Evolutionary conservation across 2,329 filamentous ascomycete species (phyloP), one percentile per base, ranked within the genome.

Genomic region (Hymenotorrendiella dingleyae): DNA sequence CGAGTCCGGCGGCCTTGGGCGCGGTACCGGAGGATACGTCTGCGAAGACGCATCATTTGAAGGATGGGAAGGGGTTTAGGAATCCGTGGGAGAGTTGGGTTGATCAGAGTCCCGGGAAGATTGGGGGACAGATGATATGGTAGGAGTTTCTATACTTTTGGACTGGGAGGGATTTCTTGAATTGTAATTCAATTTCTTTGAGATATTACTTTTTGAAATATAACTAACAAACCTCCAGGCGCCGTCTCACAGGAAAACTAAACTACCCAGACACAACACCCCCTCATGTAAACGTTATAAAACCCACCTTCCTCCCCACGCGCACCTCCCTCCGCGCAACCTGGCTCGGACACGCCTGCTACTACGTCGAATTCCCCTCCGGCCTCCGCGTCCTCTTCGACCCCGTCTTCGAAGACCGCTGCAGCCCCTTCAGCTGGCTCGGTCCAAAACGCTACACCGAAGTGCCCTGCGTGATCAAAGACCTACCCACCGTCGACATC

Each of bases 291-390:
- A 66, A 73, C 3, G 72, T 84, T n/a, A 70, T 63, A 22, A 71
- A 69, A 38, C 80, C 81, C 2, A 59, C 64, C 12, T 84, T 85
- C 60, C 69, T 82, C 27, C 64, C 73, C 2, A 67, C 66, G 9
- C 69, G 80, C 40, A 62, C 70, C 8, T 82, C 75, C 28, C 73
- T 96, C 23, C 80, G 88, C 40, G 86, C 89, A 17, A 96, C 90
- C 26, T 95, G 91, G 91, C 79, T 97, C 2, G 91, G 91, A 26
- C 91, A 97, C 63, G 90, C 91, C 3, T 95, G 89, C 68, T 95
- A 89, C 68, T 90, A 87, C 58, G 79, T 94, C 54, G 91, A 96
- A 64, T 96, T 90, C 57, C 88, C 89, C 2, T 75, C 77, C 11
- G 91, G 91, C 1, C 71, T 97, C 40, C 81, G 91, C 42, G 87